Evolutionary conservation across 495 filamentous ascomycete genomes (phyloP), one percentile per base, ranked within the genome.

Genomic region (Astrothelium subdiscretum): DNA sequence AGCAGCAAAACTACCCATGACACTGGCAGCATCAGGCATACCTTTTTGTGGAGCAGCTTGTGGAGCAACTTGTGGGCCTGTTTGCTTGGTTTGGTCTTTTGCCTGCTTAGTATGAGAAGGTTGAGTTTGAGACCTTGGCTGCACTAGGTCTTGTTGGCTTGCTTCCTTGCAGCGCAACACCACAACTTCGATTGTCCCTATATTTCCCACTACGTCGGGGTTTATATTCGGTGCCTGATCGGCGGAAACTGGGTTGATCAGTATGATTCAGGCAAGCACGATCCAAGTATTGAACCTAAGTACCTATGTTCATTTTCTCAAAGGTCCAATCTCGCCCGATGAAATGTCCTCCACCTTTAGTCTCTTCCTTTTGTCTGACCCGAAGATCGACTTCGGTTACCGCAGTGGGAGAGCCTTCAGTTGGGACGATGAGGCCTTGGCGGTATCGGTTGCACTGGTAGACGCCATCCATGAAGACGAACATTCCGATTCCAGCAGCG

Each of bases 361-460:
- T 32, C 62, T 76, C 71, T 62, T 81, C 78, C 58, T 79, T 78
- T 65, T 79, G 77, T 8, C 76, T 69, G 0, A 79, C 66, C 18
- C 60, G 60, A 57, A 81, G 77, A 59, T 79, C 71, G 35, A 76
- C 59, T 59, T 76, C 65, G 11, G 67, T 66, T 15, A 71, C 51
- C 13, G 48, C 57, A 13, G 29, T 59, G 27, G 59, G 20, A 2
- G 61, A 61, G n/a, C 29, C 59, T n/a, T 65, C 61, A 18, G 38
- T 54, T 2, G 71, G 70, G 22, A 70, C 61, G 24, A 67, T 64
- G n/a, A 81, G 60, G n/a, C 69, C 65, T 10, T 60, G 64, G 4
- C 71, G 68, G 61, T 79, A 77, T 43, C 78, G 78, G 66, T 81
- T 81, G 68, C 75, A 76, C 62, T 81, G 78, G 60, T 78, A 78